These are phyloP conservation scores for Starmerella scarabaei DNA, from an alignment of 805 yeast genomes.

Conservation along the genomic window DNA sequence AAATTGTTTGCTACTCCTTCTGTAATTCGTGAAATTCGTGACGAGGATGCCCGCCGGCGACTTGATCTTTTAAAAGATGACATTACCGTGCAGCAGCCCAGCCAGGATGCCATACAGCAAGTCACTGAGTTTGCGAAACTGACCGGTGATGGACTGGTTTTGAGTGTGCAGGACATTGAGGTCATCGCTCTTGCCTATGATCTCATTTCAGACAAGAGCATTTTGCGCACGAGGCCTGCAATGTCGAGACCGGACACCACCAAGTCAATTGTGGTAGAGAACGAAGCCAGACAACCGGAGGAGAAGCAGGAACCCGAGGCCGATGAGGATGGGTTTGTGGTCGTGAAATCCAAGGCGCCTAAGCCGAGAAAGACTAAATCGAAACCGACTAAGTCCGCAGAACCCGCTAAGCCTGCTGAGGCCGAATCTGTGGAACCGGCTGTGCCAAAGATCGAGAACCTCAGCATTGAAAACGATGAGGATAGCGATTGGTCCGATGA, in stretches of 20 bases:
- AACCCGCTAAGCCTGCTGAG: not conserved
- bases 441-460: not conserved
- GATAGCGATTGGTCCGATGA: slow-evolving; percentile 70
- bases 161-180: slow-evolving; percentile 84
- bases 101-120: slow-evolving; percentile 43
- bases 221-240: slow-evolving; percentile 14
- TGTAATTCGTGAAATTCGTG: slow-evolving; percentile 73
- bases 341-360: slow-evolving; percentile 16
- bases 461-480: slow-evolving; percentile 32
- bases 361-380: slow-evolving; percentile 3
- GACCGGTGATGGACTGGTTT: slow-evolving; percentile 84
- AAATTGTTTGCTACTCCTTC: slow-evolving; percentile 85
- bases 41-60: slow-evolving; percentile 70
- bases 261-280: slow-evolving; percentile 10
- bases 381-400: not conserved
- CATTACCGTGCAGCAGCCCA: slow-evolving; percentile 68
- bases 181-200: slow-evolving; percentile 86
- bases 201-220: slow-evolving; percentile 28
- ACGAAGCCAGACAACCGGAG: slow-evolving; percentile 4
- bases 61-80: slow-evolving; percentile 66
- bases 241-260: slow-evolving; percentile 6
- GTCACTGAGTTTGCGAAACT: slow-evolving; percentile 66
- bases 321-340: slow-evolving; percentile 20
- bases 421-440: not conserved
- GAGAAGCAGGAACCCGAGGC: slow-evolving; percentile 2